A percentile compares a stretch with the other conserved stretches of the same genome.
phyloP scores from a whole-genome alignment of 2,329 filamentous ascomycete genomes.

The Neonectria sp. region DNA sequence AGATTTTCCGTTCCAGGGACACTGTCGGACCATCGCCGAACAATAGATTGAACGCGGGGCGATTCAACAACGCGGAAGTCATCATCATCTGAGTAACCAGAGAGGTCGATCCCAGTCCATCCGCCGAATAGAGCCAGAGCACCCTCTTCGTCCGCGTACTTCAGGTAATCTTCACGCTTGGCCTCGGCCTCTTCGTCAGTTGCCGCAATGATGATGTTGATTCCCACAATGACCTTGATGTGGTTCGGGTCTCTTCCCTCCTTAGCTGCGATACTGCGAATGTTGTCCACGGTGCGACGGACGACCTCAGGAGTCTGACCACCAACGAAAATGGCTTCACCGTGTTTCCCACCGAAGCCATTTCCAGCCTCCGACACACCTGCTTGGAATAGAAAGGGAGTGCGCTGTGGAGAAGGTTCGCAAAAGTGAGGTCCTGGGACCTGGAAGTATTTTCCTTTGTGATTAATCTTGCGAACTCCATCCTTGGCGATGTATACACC shows the following conservation, averaged over 20 bases:
- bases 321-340: constrained; percentile 32
- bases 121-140: constrained; percentile 31
- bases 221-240: constrained; percentile 31
- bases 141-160: constrained; percentile 30
- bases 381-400: constrained; percentile 30
- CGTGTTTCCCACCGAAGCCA: constrained; percentile 30
- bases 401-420: constrained; percentile 46
- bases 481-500: constrained; percentile 51
- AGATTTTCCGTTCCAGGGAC: constrained; percentile 45
- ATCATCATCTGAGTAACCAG: constrained; percentile 20
- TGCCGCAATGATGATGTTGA: constrained; percentile 24
- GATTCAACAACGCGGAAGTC: constrained; percentile 25
- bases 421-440: constrained; percentile 60
- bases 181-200: constrained; percentile 26
- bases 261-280: constrained; percentile 9
- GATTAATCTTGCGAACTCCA: constrained; percentile 55
- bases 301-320: constrained; percentile 25
- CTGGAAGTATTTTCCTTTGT: constrained; percentile 43
- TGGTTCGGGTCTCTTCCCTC: constrained; percentile 27
- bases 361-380: constrained; percentile 29
- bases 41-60: constrained; percentile 15
- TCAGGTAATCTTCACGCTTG: constrained; percentile 26
- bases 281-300: constrained; percentile 24
- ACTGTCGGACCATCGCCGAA: constrained; percentile 20
- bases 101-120: constrained; percentile 31